A percentile compares a stretch with the other conserved stretches of the same genome.
phyloP scores from a whole-genome alignment of 2,329 filamentous ascomycete species.

The Trichophyton benhamiae region DNA sequence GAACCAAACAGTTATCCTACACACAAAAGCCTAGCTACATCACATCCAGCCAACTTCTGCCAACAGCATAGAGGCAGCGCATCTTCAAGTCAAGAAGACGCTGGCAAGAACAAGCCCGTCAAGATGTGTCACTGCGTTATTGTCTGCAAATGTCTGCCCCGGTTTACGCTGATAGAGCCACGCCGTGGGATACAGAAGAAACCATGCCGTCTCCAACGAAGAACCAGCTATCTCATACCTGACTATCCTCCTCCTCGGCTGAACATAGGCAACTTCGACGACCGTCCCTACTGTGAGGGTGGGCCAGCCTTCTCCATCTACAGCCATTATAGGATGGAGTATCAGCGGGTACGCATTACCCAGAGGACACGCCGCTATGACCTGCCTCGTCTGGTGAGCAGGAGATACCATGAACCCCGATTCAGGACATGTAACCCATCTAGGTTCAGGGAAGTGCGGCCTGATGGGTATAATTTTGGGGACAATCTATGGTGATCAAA shows the following conservation, averaged over 20 bases:
- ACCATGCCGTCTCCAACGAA: neutral
- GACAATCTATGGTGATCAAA: neutral
- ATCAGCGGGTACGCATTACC: neutral
- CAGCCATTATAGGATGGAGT: neutral
- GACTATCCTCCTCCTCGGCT: neutral
- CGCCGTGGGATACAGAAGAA: neutral
- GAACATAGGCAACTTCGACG: neutral
- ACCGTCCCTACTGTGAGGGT: constrained; percentile 1
- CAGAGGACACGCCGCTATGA: neutral
- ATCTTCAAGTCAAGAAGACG: neutral
- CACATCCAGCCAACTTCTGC: neutral
- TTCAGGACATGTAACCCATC: neutral
- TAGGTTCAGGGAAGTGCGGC: constrained; percentile 6
- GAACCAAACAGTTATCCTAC: neutral
- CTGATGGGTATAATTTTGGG: constrained; percentile 6
- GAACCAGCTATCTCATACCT: neutral
- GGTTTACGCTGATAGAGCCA: neutral
- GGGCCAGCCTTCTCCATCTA: constrained; percentile 2
- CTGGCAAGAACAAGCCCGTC: neutral
- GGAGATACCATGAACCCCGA: neutral
- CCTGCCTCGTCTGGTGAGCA: neutral
- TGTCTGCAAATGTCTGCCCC: neutral
- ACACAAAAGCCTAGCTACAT: neutral
- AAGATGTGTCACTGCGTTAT: neutral
- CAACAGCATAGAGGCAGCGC: neutral